Base-by-base conservation (phyloP, 2,329 filamentous ascomycete species). In the Diaporthe capsici region DNA sequence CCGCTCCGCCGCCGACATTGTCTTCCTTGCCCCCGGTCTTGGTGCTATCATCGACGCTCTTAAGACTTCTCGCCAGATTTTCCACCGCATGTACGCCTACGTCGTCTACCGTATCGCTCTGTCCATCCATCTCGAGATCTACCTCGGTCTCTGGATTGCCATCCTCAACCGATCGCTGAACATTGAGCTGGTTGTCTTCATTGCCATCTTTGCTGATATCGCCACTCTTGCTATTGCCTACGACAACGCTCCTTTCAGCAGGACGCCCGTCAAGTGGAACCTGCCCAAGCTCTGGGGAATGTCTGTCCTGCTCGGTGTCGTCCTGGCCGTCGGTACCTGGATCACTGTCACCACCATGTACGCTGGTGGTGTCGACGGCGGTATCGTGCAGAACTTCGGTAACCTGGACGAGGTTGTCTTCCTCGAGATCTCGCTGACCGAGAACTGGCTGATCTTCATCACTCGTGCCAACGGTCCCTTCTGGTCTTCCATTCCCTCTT, bases 371-470 rank as follows among this genome's bases (percentile, higher is more conserved):
- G 86, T 92, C 81, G 86, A 94, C 80, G 94, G 94, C 81, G 95
- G 95, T 90, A 96, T 98, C 80, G 94, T 96, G 79, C 94, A 98
- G 89, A 96, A 97, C 87, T 94, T 93, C 81, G 95, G 95, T 90
- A 90, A 93, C 83, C 87, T 94, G 73, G 94, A 98, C 80, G 92
- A 92, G 80, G 92, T 98, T 75, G 86, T 98, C 81, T 98, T 98
- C 91, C 92, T 98, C 51, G 92, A 98, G 87, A 94, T 98, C 84
- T 95, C 94, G 17, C 91, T 98, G 73, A 96, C 95, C 76, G 94
- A 98, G 90, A 98, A 97, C 88, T 98, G 95, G 95, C 90, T 98
- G 71, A 98, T 98, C 86, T 97, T 98, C 89, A 96, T 98, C 87
- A 98, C 95, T 79, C 95, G 95, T 89, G 94, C 95, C 86, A 96